These are phyloP conservation scores for Mayamaea pseudoterrestris DNA, from an alignment of 108 stramenopile genomes.

Conservation along the genomic window DNA sequence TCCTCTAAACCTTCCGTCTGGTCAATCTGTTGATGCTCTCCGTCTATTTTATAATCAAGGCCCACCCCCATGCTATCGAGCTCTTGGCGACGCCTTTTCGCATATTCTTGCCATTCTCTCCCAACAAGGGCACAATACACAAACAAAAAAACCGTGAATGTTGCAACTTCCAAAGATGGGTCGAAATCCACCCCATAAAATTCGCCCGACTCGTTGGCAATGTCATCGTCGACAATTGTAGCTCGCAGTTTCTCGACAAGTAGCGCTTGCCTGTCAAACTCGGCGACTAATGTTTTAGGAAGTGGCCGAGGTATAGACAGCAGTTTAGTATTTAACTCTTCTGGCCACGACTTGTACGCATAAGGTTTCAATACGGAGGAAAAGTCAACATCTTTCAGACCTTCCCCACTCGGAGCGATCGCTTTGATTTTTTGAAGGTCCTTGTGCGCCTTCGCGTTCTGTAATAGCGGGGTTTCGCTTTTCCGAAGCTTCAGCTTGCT, in stretches of 20 bases:
- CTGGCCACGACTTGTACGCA: conserved; percentile 66
- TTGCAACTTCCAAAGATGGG: conserved; percentile 43
- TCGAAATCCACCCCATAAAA: conserved; percentile 36
- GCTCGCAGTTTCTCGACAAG: conserved; percentile 38
- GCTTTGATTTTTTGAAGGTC: conserved; percentile 60
- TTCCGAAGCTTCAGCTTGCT: conserved; percentile 58
- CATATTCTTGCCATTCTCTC: conserved; percentile 35
- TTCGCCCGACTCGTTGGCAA: neutral
- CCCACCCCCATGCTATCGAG: too few species aligned
- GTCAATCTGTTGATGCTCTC: too few species aligned
- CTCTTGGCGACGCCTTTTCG: neutral
- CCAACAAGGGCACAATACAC: conserved; percentile 64
- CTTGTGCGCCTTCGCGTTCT: conserved; percentile 70
- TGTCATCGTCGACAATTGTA: conserved; percentile 9
- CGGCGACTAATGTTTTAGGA: conserved; percentile 69
- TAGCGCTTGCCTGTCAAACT: conserved; percentile 73
- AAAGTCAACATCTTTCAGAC: conserved; percentile 5
- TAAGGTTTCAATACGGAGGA: conserved; percentile 16
- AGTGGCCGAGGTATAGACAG: conserved; percentile 64
- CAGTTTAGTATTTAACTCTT: conserved; percentile 38
- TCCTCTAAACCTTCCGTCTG: too few species aligned
- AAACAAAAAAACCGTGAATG: conserved; percentile 73
- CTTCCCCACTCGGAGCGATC: conserved; percentile 36
- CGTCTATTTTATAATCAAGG: too few species aligned
- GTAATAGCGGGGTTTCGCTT: conserved; percentile 64